Evolutionary conservation across 2,329 filamentous ascomycete genomes (phyloP).

Genomic region (Diaporthe velutina): DNA sequence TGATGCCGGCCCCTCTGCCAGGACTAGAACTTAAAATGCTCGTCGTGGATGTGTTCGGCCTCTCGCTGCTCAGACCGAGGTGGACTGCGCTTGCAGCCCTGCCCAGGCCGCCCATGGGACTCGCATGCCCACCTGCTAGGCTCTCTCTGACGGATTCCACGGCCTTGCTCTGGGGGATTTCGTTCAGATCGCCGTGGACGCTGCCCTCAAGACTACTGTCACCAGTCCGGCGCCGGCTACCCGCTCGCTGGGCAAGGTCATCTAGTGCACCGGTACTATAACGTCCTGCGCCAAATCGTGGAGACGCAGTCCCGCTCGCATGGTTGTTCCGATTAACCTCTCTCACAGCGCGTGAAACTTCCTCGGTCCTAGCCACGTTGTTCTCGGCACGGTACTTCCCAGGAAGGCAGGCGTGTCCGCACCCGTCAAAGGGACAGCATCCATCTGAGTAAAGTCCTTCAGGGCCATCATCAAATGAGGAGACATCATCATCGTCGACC

Average conservation of each 20-base stretch:
- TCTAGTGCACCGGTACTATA: constrained; percentile 23
- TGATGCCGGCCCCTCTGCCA: constrained; percentile 51
- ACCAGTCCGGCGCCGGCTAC: constrained; percentile 31
- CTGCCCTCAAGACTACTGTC: constrained; percentile 40
- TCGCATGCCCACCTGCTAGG: constrained; percentile 22
- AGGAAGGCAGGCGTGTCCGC: constrained; percentile 73
- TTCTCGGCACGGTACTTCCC: constrained; percentile 66
- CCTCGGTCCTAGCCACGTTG: constrained; percentile 60
- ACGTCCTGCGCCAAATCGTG: constrained; percentile 27
- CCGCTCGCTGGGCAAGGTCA: constrained; percentile 18
- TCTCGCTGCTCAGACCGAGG: constrained; percentile 29
- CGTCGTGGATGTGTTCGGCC: constrained; percentile 39
- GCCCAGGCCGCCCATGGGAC: constrained; percentile 48
- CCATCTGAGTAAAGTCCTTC: constrained; percentile 59
- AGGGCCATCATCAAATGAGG: constrained; percentile 30
- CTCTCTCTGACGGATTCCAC: constrained; percentile 71
- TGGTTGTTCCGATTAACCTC: constrained; percentile 48
- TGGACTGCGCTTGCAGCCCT: constrained; percentile 45
- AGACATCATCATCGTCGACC: constrained; percentile 46
- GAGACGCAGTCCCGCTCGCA: constrained; percentile 39
- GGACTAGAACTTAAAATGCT: constrained; percentile 65
- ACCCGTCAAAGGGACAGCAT: constrained; percentile 75
- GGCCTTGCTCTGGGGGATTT: constrained; percentile 70
- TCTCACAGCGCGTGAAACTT: constrained; percentile 62
- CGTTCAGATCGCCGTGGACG: constrained; percentile 64